Conservation (phyloP, 2,329 filamentous ascomycete species). For the Monilinia fructigena region DNA sequence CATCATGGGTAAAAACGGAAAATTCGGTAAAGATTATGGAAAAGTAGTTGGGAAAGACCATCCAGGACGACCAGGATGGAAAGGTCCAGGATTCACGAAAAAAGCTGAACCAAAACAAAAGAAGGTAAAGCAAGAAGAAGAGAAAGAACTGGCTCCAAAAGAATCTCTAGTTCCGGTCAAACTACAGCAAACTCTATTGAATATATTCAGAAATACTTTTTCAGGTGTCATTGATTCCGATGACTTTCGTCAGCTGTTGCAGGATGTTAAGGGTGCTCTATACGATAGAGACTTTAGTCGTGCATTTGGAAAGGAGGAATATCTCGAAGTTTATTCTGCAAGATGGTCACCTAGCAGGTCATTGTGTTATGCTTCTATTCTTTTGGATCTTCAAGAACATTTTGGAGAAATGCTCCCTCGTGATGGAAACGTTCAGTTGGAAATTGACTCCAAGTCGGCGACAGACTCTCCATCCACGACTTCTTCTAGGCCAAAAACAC, state of each 20-base stretch:
- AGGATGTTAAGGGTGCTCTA: slow-evolving; percentile 81
- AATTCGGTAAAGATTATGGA: slow-evolving; percentile 32
- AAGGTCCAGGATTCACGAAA: slow-evolving; percentile 35
- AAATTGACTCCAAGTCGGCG: background rate
- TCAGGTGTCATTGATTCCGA: slow-evolving; percentile 48
- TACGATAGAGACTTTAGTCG: slow-evolving; percentile 79
- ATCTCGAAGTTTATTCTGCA: slow-evolving; percentile 79
- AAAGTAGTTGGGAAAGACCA: slow-evolving; percentile 35
- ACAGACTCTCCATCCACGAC: slow-evolving; percentile 4
- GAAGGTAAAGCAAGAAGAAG: slow-evolving; percentile 18
- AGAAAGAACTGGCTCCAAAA: slow-evolving; percentile 16
- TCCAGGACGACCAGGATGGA: slow-evolving; percentile 34
- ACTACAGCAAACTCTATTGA: slow-evolving; percentile 68
- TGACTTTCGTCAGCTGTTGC: slow-evolving; percentile 58
- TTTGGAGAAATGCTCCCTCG: slow-evolving; percentile 19
- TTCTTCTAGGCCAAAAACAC: slow-evolving; percentile 16
- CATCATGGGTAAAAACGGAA: slow-evolving; percentile 36
- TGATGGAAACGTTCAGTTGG: background rate
- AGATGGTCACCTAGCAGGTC: slow-evolving; percentile 88
- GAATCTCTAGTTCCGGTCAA: slow-evolving; percentile 45
- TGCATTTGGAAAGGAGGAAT: slow-evolving; percentile 71
- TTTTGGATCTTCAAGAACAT: slow-evolving; percentile 25
- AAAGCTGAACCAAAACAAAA: slow-evolving; percentile 28
- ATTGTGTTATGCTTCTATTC: slow-evolving; percentile 70
- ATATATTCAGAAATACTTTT: slow-evolving; percentile 71